Conservation (phyloP, 768 basidiomycete genomes). For the Naganishia vaughanmartiniae region DNA sequence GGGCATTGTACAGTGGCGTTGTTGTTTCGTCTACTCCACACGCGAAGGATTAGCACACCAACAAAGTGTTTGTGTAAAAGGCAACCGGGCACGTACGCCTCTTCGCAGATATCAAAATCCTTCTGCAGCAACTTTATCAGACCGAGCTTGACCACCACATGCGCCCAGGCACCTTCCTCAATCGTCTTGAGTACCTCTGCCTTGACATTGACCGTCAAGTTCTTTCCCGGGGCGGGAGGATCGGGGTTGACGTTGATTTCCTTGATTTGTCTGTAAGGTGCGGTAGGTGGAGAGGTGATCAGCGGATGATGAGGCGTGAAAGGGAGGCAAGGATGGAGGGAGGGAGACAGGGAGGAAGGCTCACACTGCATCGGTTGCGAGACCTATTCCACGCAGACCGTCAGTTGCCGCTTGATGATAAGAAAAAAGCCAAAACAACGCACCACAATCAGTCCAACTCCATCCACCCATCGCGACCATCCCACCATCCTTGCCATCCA, state of each 20-base stretch:
- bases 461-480: slow-evolving; percentile 58
- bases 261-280: slow-evolving; percentile 58
- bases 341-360: slow-evolving; percentile 7
- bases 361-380: slow-evolving; percentile 44
- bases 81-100: slow-evolving; percentile 70
- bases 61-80: too few relatives aligned
- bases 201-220: slow-evolving; percentile 78
- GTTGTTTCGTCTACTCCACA: slow-evolving; percentile 64
- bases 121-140: slow-evolving; percentile 82
- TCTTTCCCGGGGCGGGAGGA: slow-evolving; percentile 80
- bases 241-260: slow-evolving; percentile 77
- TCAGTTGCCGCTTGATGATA: not conserved
- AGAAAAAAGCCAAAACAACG: slow-evolving; percentile 67
- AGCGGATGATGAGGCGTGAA: not conserved
- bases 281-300: slow-evolving; percentile 3
- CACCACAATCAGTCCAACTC: slow-evolving; percentile 74
- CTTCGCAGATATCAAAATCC: slow-evolving; percentile 82
- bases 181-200: slow-evolving; percentile 63
- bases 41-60: too few relatives aligned
- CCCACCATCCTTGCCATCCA: slow-evolving; percentile 39
- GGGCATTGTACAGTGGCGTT: slow-evolving; percentile 81
- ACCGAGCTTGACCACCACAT: slow-evolving; percentile 90
- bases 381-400: slow-evolving; percentile 30
- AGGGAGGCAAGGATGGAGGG: not conserved
- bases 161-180: slow-evolving; percentile 85